Conservation (phyloP, 2,329 filamentous ascomycete species). For the Claviceps sorghi region DNA sequence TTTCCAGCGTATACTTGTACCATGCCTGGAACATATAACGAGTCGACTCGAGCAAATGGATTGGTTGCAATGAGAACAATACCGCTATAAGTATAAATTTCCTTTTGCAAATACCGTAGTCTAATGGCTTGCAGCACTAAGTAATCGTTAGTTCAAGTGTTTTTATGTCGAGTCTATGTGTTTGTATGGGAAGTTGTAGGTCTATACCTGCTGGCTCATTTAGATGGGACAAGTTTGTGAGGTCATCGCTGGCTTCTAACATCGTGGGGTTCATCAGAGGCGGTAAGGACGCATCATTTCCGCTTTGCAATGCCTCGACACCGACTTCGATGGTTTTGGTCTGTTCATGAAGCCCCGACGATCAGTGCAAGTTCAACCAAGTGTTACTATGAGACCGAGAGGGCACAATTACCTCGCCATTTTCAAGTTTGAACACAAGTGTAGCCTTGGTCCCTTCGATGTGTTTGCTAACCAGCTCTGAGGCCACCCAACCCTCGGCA, state of each 20-base stretch:
- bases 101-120: constrained; percentile 91
- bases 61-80: constrained; percentile 98
- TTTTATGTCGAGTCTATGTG: background rate
- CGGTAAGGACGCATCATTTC: constrained; percentile 64
- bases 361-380: background rate
- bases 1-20: constrained; percentile 99
- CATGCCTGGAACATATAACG: constrained; percentile 96
- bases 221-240: constrained; percentile 92
- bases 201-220: constrained; percentile 86
- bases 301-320: constrained; percentile 58
- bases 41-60: constrained; percentile 93
- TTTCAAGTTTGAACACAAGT: constrained; percentile 77
- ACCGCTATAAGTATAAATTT: constrained; percentile 98
- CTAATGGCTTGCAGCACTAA: constrained; percentile 93
- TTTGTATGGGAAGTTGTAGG: background rate
- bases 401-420: constrained; percentile 61
- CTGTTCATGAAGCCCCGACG: constrained; percentile 28
- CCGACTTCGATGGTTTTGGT: constrained; percentile 68
- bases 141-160: constrained; percentile 1
- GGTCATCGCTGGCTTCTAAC: constrained; percentile 94
- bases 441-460: constrained; percentile 74
- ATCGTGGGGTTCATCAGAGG: constrained; percentile 96
- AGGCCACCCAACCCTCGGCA: constrained; percentile 93
- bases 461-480: constrained; percentile 77
- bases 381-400: background rate